Base-by-base conservation (phyloP, 1,284 basidiomycete genomes). In the Sporisorium scitamineum region DNA sequence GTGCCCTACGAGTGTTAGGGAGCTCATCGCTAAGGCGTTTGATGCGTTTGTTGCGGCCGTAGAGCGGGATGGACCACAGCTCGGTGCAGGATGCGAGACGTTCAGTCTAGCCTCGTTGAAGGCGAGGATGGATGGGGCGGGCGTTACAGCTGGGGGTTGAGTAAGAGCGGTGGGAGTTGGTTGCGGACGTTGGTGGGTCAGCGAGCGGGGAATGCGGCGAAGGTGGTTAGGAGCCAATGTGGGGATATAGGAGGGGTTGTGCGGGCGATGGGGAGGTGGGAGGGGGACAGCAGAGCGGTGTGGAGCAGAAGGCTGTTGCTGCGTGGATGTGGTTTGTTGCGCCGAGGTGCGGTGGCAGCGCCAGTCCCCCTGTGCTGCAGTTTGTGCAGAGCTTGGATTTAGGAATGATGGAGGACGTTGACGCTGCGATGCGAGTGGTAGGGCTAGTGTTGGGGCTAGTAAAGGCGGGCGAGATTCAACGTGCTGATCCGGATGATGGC, bases 281-380 rank as follows among this genome's bases (percentile, higher is more conserved):
- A 31, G 29, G 29, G 29, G 53, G 41, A 13, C 22, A 22, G 8
- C 37, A 20, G 9, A 22, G 26, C 7, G 20, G 22, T 2, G 27
- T 29, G 13, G 69, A 71, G 6, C 69, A 71, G 37, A 71, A 71
- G 39, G 62, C 59, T 6, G 11, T 71, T 0, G 69, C 62, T 11
- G 51, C 58, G 5, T 71, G 63, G 62, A 10, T 66, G 11, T 47
- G 31, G 20, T 52, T 71, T 10, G 27, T 60, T 9, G 59, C 62
- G 1, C 58, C 54, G 0, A 22, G 39, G 8, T 18, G 18, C 9
- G 16, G 32, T 34, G 34, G 37, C 37, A 39, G 37, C 22, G 11
- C 24, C 6, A 29, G 32, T 2, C 27, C 52, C 27, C 51, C 60
- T 1, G 53, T 62, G 37, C 44, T 67, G 8, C 18, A 7, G 10